Evolutionary conservation across 139 green algal species (phyloP).

Genomic region (Coccomyxa sp.): DNA sequence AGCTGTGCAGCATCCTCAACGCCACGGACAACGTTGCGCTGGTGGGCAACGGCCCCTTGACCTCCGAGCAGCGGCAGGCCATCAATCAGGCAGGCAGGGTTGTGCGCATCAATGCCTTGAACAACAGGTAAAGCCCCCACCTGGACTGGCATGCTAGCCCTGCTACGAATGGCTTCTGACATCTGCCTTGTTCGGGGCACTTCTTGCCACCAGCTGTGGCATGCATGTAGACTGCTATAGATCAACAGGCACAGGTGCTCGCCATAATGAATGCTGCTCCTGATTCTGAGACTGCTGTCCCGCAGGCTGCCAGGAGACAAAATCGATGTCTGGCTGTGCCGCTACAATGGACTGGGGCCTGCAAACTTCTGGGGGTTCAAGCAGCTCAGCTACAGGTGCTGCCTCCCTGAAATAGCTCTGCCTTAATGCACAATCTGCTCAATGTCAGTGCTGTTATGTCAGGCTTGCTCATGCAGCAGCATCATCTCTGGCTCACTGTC

Average conservation of each 20-base stretch:
- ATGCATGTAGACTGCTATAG: too few species aligned
- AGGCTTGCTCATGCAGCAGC: too few species aligned
- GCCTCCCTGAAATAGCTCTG: too few species aligned
- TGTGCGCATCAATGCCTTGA: slow-evolving; percentile 12
- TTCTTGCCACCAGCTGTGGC: too few species aligned
- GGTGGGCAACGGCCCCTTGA: slow-evolving; percentile 15
- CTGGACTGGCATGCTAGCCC: too few species aligned
- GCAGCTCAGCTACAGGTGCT: background rate
- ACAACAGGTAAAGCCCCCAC: slow-evolving; percentile 1
- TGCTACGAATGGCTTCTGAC: too few species aligned
- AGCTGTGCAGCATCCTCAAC: background rate
- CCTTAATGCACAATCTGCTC: too few species aligned
- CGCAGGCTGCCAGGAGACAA: background rate
- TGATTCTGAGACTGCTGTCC: background rate
- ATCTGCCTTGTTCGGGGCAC: too few species aligned
- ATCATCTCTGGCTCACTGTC: too few species aligned
- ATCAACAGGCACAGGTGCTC: too few species aligned
- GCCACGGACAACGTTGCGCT: background rate
- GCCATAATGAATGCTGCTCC: too few species aligned
- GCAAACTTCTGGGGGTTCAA: background rate
- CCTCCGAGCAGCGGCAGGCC: background rate
- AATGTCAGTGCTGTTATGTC: too few species aligned
- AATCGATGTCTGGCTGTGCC: background rate
- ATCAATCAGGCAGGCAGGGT: background rate
- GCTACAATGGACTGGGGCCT: background rate